Conservation (phyloP, 2,329 filamentous ascomycete species). For the Fusarium miscanthi region DNA sequence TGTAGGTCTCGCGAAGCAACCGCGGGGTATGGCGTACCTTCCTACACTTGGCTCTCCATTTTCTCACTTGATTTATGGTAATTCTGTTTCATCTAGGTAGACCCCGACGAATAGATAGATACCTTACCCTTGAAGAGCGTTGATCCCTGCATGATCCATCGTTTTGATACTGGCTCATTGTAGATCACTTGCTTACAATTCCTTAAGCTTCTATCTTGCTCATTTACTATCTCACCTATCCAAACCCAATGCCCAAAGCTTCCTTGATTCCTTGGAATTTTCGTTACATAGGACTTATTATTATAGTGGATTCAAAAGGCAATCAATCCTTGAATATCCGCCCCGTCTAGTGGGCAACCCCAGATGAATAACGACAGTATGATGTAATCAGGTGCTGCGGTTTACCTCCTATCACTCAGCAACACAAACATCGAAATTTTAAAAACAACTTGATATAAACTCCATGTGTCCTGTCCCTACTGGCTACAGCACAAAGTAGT, state of each 20-base stretch:
- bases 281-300: constrained; percentile 3
- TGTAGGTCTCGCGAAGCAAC: neutral
- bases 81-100: neutral
- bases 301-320: constrained; percentile 12
- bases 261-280: constrained; percentile 2
- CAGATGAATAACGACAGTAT: constrained; percentile 16
- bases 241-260: neutral
- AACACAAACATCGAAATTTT: neutral
- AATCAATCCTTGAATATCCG: neutral
- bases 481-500: neutral
- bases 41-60: constrained; percentile 2
- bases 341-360: constrained; percentile 2
- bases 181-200: neutral
- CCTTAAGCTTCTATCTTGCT: neutral
- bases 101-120: constrained; percentile 3
- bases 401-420: neutral
- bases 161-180: neutral
- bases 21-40: constrained; percentile 1
- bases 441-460: constrained; percentile 14
- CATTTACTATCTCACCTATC: neutral
- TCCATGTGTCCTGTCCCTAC: constrained; percentile 8
- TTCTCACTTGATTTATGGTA: neutral
- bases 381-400: constrained; percentile 11
- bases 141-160: constrained; percentile 9
- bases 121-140: neutral